Evolutionary conservation across 1,284 basidiomycete species (phyloP), one percentile per base, ranked within the genome.

Genomic region (Ustilago loliicola): DNA sequence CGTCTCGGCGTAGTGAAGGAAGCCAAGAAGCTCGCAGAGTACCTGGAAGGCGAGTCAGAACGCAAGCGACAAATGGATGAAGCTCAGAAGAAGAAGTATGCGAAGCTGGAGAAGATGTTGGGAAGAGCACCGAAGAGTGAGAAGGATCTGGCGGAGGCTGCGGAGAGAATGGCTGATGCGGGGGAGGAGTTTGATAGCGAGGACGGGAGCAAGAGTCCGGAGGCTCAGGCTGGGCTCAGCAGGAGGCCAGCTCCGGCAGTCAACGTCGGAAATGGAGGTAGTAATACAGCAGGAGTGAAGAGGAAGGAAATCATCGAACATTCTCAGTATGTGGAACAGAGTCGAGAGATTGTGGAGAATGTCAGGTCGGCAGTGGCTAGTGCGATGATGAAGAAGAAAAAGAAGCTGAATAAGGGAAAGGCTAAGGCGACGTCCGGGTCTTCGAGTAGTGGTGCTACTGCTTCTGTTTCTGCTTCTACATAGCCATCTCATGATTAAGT

Each of bases 1-100:
- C 89, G 95, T 63, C 88, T 99, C 29, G 95, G 94, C 79, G 97
- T 96, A 0, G 91, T 98, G 83, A 98, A 98, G 87, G 95, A 98
- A 83, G 96, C 96, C 1, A 94, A 98, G 87, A 97, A 95, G 79
- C 89, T 98, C 65, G 94, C 94, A 0, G 92, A 94, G 67, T 93
- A 98, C 83, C 90, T 98, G 60, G 94, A 96, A 83, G 90, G 90
- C 32, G 94, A 95, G 80, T 93, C 93, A 0, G 91, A 91, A 53
- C 91, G 96, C 47, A 90, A 93, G 81, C 92, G 93, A 60, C 93
- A 93, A 48, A 71, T 85, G 58, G 72, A 79, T 54, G 80, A 82
- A 10, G 91, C 91, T 56, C 90, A 91, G 23, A 92, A 94, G 66
- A 92, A 92, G 1, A 91, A 94, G 83, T 92, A 91, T 80, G 92